phyloP scores from a whole-genome alignment of 345 rosid genomes.

The Raphanus raphanistrum region DNA sequence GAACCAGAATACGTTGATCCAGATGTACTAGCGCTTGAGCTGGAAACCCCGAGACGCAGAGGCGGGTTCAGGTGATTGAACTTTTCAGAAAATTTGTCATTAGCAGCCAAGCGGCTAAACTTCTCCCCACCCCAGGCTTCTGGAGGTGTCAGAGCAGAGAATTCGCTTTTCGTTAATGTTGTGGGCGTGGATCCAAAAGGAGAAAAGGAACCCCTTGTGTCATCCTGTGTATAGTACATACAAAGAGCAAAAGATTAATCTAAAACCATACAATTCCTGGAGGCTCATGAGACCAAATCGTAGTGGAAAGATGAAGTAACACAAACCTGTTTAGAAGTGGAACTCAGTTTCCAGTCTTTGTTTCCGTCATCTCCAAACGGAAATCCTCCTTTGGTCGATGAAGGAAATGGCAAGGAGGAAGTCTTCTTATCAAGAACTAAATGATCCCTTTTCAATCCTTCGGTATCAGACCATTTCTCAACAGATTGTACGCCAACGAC shows the following conservation, averaged over 20 bases:
- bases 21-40: constrained; percentile 59
- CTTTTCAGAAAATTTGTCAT: constrained; percentile 73
- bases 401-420: constrained; percentile 64
- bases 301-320: constrained; percentile 17
- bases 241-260: background rate
- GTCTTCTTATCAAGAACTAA: constrained; percentile 61
- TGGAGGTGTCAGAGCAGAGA: constrained; percentile 83
- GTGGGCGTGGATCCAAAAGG: constrained; percentile 53
- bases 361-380: constrained; percentile 62
- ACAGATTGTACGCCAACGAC: constrained; percentile 80
- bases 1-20: constrained; percentile 63
- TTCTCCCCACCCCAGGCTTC: constrained; percentile 99
- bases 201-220: constrained; percentile 45
- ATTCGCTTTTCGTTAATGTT: constrained; percentile 67
- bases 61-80: constrained; percentile 57
- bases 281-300: constrained; percentile 7
- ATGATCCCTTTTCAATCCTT: constrained; percentile 57
- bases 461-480: constrained; percentile 73
- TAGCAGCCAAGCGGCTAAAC: constrained; percentile 44
- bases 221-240: constrained; percentile 52
- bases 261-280: background rate
- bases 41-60: constrained; percentile 54
- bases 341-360: constrained; percentile 75
- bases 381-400: constrained; percentile 60
- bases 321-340: constrained; percentile 68